A percentile compares a stretch with the other conserved stretches of the same genome.
phyloP scores from a whole-genome alignment of 2,329 filamentous ascomycete species.

The Dothiorella sarmentorum region DNA sequence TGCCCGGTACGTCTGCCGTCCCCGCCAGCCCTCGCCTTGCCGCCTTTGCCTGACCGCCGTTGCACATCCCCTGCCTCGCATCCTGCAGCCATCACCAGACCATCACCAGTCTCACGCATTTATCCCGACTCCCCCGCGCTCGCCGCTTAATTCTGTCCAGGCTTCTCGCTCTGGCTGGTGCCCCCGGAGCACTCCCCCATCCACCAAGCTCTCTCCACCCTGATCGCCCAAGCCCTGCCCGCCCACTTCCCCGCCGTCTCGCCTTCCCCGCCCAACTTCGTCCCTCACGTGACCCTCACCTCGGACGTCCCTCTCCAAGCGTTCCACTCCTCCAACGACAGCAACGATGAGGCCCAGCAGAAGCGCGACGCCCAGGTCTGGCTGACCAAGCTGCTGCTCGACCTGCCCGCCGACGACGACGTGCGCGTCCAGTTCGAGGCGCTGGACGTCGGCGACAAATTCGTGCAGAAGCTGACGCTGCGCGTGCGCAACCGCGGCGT shows the following conservation, averaged over 20 bases:
- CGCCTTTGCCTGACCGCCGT: not conserved
- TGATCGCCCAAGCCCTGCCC: slow-evolving; percentile 34
- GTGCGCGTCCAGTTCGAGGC: slow-evolving; percentile 30
- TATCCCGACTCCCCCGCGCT: too few relatives aligned
- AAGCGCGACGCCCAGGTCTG: slow-evolving; percentile 34
- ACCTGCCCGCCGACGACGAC: slow-evolving; percentile 2
- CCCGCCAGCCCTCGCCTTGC: too few relatives aligned
- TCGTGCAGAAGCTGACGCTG: slow-evolving; percentile 40
- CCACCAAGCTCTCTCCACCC: slow-evolving; percentile 27
- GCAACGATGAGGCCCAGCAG: not conserved
- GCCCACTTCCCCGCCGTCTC: slow-evolving; percentile 32
- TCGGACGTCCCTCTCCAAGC: slow-evolving; percentile 31
- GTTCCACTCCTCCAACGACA: slow-evolving; percentile 19
- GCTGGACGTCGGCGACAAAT: slow-evolving; percentile 35
- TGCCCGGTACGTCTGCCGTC: not conserved
- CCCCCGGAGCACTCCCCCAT: slow-evolving; percentile 36
- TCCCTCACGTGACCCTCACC: slow-evolving; percentile 43
- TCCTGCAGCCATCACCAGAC: slow-evolving; percentile 8
- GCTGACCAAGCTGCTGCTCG: too few relatives aligned
- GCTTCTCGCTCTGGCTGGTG: slow-evolving; percentile 44
- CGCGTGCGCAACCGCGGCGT: slow-evolving; percentile 31
- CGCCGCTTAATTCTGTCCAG: slow-evolving; percentile 21
- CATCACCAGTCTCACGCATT: not conserved
- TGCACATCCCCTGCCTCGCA: not conserved
- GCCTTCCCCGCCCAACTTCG: slow-evolving; percentile 32